A percentile compares a stretch with the other conserved stretches of the same genome.
These are phyloP conservation scores for Fusarium anguioides DNA, from an alignment of 2,329 filamentous ascomycete genomes.

Conservation along the genomic window DNA sequence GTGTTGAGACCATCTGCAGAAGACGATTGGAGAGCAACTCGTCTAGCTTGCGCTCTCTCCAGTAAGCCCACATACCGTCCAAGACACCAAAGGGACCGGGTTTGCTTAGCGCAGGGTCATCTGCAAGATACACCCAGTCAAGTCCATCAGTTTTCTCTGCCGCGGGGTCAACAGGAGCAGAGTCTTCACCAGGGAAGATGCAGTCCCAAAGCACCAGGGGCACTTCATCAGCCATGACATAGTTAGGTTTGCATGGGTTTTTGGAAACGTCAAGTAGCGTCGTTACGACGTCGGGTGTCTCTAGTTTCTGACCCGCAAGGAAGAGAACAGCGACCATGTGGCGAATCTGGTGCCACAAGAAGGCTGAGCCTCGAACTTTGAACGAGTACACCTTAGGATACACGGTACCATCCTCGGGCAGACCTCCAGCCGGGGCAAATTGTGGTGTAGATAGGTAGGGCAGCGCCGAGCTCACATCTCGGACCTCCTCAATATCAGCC, in stretches of 20 bases:
- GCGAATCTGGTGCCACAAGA: slow-evolving; percentile 97
- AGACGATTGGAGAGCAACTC: slow-evolving; percentile 83
- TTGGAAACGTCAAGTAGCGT: slow-evolving; percentile 78
- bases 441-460: slow-evolving; percentile 63
- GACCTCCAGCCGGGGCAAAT: slow-evolving; percentile 45
- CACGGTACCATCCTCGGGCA: slow-evolving; percentile 8
- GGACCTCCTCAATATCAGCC: slow-evolving; percentile 79
- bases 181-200: slow-evolving; percentile 73
- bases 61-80: slow-evolving; percentile 82
- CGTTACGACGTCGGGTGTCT: slow-evolving; percentile 77
- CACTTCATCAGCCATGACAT: slow-evolving; percentile 89
- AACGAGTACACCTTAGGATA: slow-evolving; percentile 84
- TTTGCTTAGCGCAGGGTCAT: slow-evolving; percentile 68
- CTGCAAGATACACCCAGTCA: slow-evolving; percentile 83
- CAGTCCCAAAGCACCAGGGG: slow-evolving; percentile 97
- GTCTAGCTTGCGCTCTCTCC: slow-evolving; percentile 88
- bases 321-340: slow-evolving; percentile 96
- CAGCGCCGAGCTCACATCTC: slow-evolving; percentile 63
- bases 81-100: slow-evolving; percentile 74
- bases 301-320: slow-evolving; percentile 87
- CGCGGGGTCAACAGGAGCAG: slow-evolving; percentile 47
- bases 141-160: slow-evolving; percentile 65
- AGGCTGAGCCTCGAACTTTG: slow-evolving; percentile 88
- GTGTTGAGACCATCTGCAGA: slow-evolving; percentile 68
- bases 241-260: slow-evolving; percentile 82